Percentiles rank a stretch among this genome's conserved stretches.
Conservation (phyloP, 2,329 filamentous ascomycete species). For the Xylaria sp. region DNA sequence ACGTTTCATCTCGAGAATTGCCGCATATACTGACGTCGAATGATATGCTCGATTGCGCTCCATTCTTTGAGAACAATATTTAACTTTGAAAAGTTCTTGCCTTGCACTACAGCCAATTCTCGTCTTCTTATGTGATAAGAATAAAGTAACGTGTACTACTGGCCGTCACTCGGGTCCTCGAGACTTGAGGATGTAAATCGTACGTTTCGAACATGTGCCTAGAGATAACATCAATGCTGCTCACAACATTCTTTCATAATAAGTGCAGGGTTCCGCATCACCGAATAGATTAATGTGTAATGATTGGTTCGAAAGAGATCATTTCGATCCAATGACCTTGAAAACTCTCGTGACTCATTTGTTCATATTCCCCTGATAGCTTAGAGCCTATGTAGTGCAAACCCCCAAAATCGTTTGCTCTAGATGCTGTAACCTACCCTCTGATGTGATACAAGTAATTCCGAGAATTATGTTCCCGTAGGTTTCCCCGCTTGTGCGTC, state of each 20-base stretch:
- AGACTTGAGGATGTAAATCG: background rate
- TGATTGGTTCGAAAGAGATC: too few relatives aligned
- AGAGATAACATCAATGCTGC: too few relatives aligned
- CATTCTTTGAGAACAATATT: background rate
- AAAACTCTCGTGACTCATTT: too few relatives aligned
- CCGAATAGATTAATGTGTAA: background rate
- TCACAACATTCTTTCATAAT: too few relatives aligned
- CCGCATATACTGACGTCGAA: background rate
- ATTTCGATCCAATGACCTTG: background rate
- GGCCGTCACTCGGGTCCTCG: conserved; percentile 12
- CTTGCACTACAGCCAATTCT: too few relatives aligned
- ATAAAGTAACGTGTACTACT: conserved; percentile 11
- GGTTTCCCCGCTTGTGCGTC: background rate
- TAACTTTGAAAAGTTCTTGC: background rate
- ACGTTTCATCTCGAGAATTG: background rate
- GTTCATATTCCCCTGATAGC: background rate
- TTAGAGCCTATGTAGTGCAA: background rate
- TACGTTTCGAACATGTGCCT: background rate
- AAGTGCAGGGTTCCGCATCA: background rate
- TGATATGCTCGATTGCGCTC: background rate
- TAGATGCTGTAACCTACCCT: too few relatives aligned
- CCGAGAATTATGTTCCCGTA: background rate
- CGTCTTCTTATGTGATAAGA: conserved; percentile 5
- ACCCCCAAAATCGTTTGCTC: background rate
- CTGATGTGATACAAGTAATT: background rate